Evolutionary conservation across 495 filamentous ascomycete species (phyloP).

Genomic region (Tuber calosporum): DNA sequence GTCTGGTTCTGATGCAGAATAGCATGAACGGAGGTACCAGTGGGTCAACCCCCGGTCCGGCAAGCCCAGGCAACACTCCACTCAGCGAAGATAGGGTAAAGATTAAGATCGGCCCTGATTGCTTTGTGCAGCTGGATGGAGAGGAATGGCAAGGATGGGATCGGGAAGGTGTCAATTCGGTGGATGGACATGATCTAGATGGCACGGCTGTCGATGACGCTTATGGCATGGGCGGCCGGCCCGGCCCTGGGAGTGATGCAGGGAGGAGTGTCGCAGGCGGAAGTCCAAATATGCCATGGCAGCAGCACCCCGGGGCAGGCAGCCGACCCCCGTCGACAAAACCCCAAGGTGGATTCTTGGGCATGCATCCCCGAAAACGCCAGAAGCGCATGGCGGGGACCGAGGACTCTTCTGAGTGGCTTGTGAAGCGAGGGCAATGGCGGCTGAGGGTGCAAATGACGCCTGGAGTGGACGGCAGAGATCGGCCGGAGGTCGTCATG

Average conservation of each 20-base stretch:
- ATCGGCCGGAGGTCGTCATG: constrained; percentile 57
- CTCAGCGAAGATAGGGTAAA: constrained; percentile 65
- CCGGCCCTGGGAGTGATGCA: constrained; percentile 24
- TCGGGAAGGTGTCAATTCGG: constrained; percentile 35
- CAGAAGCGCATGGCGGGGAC: constrained; percentile 46
- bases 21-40: constrained; percentile 45
- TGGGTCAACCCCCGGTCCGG: constrained; percentile 49
- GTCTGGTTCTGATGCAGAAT: constrained; percentile 54
- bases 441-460: constrained; percentile 58
- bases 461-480: constrained; percentile 44
- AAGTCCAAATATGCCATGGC: constrained; percentile 24
- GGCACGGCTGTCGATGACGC: not conserved
- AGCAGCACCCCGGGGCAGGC: not conserved
- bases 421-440: constrained; percentile 76
- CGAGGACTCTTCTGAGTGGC: constrained; percentile 53
- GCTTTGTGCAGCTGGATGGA: constrained; percentile 66
- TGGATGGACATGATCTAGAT: constrained; percentile 6
- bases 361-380: constrained; percentile 45
- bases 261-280: constrained; percentile 33
- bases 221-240: constrained; percentile 5
- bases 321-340: constrained; percentile 14
- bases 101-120: constrained; percentile 59
- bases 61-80: constrained; percentile 63
- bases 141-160: constrained; percentile 44
- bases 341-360: constrained; percentile 15